Evolutionary conservation across 2,329 filamentous ascomycete species (phyloP), one percentile per base, ranked within the genome.

Genomic region (Penicillium oxalicum): DNA sequence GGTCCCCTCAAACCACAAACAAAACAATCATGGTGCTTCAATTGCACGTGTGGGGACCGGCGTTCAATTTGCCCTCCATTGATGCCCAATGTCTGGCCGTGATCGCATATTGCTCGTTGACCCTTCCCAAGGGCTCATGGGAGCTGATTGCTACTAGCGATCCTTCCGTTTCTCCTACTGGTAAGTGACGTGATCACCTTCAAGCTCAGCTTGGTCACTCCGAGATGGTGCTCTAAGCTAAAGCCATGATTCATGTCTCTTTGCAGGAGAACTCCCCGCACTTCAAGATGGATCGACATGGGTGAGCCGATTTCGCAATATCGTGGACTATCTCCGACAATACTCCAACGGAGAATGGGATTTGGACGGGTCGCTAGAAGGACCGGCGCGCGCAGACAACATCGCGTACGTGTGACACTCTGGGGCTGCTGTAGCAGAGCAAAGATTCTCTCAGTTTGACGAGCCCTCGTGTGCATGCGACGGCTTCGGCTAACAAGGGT

Each of bases 41-140:
- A 71, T 80, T 98, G 51, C 87, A 95, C 71, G 80, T 95, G 63
- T 95, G 91, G 86, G 91, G 91, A 43, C 84, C 89, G 47, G 91
- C 88, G 36, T 95, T 95, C 68, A 84, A 83, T 36, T 80, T 96
- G 39, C 85, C 91, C 11, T 97, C 93, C 38, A 86, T 97, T 61
- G 91, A 97, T 63, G 77, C 91, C 40, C 88, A 95, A 74, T 97
- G 91, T 65, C 81, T 95, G 52, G 91, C 91, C 27, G 78, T 86
- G 38, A 82, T 95, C 57, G 82, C 87, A 45, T 91, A 91, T 66
- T 77, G 95, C 49, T 79, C 81, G 52, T 75, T 81, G 59, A 78
- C 77, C 49, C 73, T 88, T 25, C 77, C 80, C 33, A 66, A 70
- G 48, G 66, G 74, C 41, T 71, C 79, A 58, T 95, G 87, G 86